Evolutionary conservation across 371 early-diverging fungal genomes (phyloP), one percentile per base, ranked within the genome.

Genomic region (Mucor plumbeus): DNA sequence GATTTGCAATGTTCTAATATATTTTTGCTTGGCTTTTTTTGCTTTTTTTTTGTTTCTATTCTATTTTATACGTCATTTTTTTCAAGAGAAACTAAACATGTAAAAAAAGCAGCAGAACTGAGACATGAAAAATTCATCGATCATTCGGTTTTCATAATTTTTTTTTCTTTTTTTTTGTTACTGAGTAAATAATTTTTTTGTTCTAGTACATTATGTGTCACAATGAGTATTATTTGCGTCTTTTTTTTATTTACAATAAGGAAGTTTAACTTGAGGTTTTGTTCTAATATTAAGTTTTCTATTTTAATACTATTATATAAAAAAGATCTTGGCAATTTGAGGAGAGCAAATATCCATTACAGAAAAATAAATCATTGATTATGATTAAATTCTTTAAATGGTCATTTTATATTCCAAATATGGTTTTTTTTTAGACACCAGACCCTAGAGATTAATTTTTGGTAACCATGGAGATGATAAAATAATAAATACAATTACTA

Each of bases 381-480:
- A 7, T 50, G 50, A 21, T 11, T 50, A 21, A 50, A 26, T 56
- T 56, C 56, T 35, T 35, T 56, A 35, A 35, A 56, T 56, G 56
- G 56, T 39, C 14, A 40, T 38, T 59, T 40, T 61, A 31, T 31
- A 61, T 5, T 34, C 43, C 31, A 31, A 33, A 61, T 34, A 19
- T 36, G 48, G 39, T 33, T 44, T 33, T 31, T 44, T 33, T 44
- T 41, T 31, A n/a, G 36, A 56, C 17, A 33, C 35, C 56, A 35
- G 35, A 56, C 17, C 35, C 56, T 35, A 9, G 56, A 50, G 21
- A 21, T 19, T 53, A 53, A 53, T 26, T 26, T 26, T 26, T 26
- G 26, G 19, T 50, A 11, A 21, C 54, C 44, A 44, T 50, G 50
- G 50, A 8, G 21, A 50, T 17, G n/a, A 15, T 44, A 53, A 53